These are phyloP conservation scores for Blastocystis sp. DNA, from an alignment of 352 stramenopile species.

Conservation along the genomic window DNA sequence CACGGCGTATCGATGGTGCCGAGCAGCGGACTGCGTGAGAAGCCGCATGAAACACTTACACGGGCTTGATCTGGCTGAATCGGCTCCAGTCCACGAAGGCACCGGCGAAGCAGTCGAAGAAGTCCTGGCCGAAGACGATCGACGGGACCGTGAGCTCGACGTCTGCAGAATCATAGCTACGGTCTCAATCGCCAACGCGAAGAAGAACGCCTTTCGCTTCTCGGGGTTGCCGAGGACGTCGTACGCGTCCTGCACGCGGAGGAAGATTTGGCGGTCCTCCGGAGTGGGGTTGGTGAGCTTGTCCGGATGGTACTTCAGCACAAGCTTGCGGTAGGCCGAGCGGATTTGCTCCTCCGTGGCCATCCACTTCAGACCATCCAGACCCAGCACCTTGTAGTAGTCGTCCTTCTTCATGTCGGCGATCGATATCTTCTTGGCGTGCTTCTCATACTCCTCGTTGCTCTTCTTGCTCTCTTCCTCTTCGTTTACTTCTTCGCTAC, in stretches of 20 bases:
- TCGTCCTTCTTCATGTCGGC: constrained; percentile 69
- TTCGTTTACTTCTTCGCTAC: background rate
- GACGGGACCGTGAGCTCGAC: constrained; percentile 24
- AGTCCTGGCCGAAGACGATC: constrained; percentile 74
- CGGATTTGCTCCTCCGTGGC: constrained; percentile 72
- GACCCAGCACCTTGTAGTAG: constrained; percentile 72
- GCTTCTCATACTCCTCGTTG: background rate
- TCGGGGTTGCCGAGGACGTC: constrained; percentile 75
- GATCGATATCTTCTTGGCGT: background rate
- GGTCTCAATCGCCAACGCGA: background rate
- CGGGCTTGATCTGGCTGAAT: constrained; percentile 56
- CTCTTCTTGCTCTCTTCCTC: background rate
- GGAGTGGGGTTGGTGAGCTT: constrained; percentile 75
- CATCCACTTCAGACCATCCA: constrained; percentile 70
- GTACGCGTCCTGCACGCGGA: constrained; percentile 79
- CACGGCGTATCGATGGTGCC: constrained; percentile 76
- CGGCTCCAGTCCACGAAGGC: constrained; percentile 30
- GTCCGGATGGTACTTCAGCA: constrained; percentile 80
- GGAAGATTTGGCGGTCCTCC: constrained; percentile 75
- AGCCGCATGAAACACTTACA: constrained; percentile 44
- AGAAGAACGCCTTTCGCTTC: constrained; percentile 73
- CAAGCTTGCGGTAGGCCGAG: constrained; percentile 78
- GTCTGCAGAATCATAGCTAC: constrained; percentile 63
- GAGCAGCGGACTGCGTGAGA: constrained; percentile 74
- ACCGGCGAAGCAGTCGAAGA: constrained; percentile 73